Evolutionary conservation across 352 stramenopile genomes (phyloP).

Genomic region (Phytophthora tentaculata): DNA sequence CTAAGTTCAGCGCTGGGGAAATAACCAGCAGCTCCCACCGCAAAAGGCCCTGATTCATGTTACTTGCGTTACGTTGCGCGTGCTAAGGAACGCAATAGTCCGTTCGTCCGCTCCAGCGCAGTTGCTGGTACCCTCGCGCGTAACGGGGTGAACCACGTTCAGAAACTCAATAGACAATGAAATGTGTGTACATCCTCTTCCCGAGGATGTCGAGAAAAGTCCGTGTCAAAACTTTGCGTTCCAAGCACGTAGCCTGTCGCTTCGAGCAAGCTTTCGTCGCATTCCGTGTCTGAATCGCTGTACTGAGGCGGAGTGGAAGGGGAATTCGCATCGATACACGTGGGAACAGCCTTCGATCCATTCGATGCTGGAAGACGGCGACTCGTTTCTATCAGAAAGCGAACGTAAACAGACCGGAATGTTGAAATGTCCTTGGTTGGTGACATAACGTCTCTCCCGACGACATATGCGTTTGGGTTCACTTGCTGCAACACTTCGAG

Average conservation of each 20-base stretch:
- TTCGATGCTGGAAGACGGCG: slow-evolving; percentile 12
- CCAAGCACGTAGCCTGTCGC: slow-evolving; percentile 44
- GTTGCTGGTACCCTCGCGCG: slow-evolving; percentile 31
- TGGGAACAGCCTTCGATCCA: slow-evolving; percentile 4
- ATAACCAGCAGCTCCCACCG: slow-evolving; percentile 51
- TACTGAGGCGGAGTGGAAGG: slow-evolving; percentile 17
- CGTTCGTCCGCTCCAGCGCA: slow-evolving; percentile 49
- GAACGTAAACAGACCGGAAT: slow-evolving; percentile 51
- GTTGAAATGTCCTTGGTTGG: slow-evolving; percentile 33
- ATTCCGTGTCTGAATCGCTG: slow-evolving; percentile 19
- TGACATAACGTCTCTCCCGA: slow-evolving; percentile 42
- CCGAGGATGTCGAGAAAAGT: slow-evolving; percentile 16
- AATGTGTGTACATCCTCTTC: neutral
- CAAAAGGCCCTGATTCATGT: slow-evolving; percentile 47
- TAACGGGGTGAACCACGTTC: slow-evolving; percentile 35
- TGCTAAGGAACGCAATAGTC: slow-evolving; percentile 47
- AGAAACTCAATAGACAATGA: slow-evolving; percentile 45
- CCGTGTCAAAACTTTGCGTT: slow-evolving; percentile 46
- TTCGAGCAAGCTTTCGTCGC: slow-evolving; percentile 20
- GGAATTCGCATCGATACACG: slow-evolving; percentile 24
- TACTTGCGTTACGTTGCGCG: slow-evolving; percentile 44
- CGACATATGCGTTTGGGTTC: slow-evolving; percentile 42
- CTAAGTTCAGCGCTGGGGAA: slow-evolving; percentile 33
- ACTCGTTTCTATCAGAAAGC: slow-evolving; percentile 47
- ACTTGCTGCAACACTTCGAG: slow-evolving; percentile 47